Evolutionary conservation across 495 filamentous ascomycete genomes (phyloP).

Genomic region (Geoglossum glabrum): DNA sequence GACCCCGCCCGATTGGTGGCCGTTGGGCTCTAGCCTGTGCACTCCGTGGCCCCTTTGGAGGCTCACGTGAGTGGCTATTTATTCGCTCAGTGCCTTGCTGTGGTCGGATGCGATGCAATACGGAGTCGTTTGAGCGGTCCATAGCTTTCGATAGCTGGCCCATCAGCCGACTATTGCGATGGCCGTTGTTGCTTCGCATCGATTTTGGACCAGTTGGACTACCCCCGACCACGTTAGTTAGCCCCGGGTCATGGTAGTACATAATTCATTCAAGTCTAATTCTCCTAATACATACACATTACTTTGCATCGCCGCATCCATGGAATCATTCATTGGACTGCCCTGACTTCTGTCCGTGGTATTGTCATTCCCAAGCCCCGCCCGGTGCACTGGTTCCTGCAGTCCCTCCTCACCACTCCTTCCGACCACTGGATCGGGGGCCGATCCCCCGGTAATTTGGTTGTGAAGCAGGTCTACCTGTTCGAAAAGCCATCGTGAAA

Average conservation of each 20-base stretch:
- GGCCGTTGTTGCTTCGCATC: conserved; percentile 52
- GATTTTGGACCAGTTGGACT: conserved; percentile 91
- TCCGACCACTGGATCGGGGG: background rate
- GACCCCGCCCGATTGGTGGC: conserved; percentile 4
- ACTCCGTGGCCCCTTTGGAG: conserved; percentile 49
- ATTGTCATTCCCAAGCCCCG: background rate
- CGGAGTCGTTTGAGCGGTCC: conserved; percentile 51
- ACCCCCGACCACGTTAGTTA: background rate
- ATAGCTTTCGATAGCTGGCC: conserved; percentile 76
- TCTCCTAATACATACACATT: background rate
- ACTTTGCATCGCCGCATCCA: conserved; percentile 39
- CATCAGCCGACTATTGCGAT: conserved; percentile 56
- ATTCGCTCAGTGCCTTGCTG: conserved; percentile 57
- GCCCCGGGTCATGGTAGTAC: background rate
- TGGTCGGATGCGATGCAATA: conserved; percentile 63
- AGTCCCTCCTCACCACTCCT: background rate
- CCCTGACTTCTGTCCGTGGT: conserved; percentile 1
- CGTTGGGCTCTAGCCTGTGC: conserved; percentile 20
- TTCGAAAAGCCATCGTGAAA: conserved; percentile 79
- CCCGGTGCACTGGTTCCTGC: background rate
- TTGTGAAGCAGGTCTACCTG: conserved; percentile 49
- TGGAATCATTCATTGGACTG: conserved; percentile 14
- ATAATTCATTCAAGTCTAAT: background rate
- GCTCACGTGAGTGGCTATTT: conserved; percentile 47
- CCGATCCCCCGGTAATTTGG: conserved; percentile 32